Evolutionary conservation across 2,329 filamentous ascomycete genomes (phyloP).

Genomic region (Beauveria sp.): DNA sequence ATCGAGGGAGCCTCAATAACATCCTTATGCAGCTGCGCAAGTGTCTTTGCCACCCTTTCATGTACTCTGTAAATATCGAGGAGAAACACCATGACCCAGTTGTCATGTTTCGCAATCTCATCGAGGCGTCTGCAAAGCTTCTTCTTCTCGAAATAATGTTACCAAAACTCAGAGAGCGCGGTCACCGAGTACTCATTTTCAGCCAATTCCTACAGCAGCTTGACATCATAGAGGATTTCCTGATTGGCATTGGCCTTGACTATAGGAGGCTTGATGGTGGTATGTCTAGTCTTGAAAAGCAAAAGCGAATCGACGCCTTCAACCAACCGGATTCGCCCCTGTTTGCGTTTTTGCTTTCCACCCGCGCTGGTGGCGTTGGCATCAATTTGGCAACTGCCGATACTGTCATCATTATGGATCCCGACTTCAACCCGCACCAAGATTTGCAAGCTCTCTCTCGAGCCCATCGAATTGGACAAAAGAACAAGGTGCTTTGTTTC

Average conservation of each 20-base stretch:
- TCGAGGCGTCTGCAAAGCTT: slow-evolving; percentile 88
- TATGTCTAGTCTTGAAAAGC: slow-evolving; percentile 76
- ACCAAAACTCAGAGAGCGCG: slow-evolving; percentile 75
- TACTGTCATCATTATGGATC: slow-evolving; percentile 94
- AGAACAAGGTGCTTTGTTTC: slow-evolving; percentile 91
- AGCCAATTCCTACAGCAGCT: slow-evolving; percentile 90
- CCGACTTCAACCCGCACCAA: slow-evolving; percentile 96
- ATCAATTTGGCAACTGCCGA: slow-evolving; percentile 97
- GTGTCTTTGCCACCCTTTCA: slow-evolving; percentile 90
- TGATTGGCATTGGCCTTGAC: slow-evolving; percentile 63
- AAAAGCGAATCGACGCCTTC: slow-evolving; percentile 88
- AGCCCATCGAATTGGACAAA: slow-evolving; percentile 92
- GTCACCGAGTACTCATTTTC: slow-evolving; percentile 89
- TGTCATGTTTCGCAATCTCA: slow-evolving; percentile 67
- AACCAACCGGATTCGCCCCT: slow-evolving; percentile 76
- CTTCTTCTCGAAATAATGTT: slow-evolving; percentile 77
- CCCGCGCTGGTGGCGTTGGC: slow-evolving; percentile 88
- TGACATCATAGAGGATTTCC: slow-evolving; percentile 85
- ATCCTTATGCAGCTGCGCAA: slow-evolving; percentile 93
- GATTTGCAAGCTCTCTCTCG: slow-evolving; percentile 93
- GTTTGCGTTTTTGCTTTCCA: slow-evolving; percentile 90
- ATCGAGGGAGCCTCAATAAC: slow-evolving; percentile 80
- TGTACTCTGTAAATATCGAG: slow-evolving; percentile 86
- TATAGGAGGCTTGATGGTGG: slow-evolving; percentile 82
- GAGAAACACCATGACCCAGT: slow-evolving; percentile 59